Evolutionary conservation across 768 basidiomycete genomes (phyloP).

Genomic region (Lactarius tabidus): DNA sequence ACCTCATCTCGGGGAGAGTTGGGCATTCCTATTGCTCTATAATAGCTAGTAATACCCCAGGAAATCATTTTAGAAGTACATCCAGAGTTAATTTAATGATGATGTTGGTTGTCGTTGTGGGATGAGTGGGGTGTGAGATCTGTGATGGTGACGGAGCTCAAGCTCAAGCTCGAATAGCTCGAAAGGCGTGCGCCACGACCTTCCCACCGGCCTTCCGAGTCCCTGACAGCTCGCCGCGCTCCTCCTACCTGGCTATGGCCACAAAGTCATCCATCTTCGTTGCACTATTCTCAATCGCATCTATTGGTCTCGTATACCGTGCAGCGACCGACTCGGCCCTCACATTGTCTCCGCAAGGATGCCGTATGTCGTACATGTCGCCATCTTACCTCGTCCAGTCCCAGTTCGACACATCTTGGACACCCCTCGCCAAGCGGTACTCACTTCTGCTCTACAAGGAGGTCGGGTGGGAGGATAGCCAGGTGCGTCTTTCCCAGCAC

Average conservation of each 20-base stretch:
- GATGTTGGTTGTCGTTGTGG: no score
- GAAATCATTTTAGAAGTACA: no score
- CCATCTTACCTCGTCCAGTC: slow-evolving; percentile 80
- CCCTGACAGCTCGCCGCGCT: neutral
- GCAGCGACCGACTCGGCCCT: slow-evolving; percentile 16
- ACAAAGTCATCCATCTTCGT: slow-evolving; percentile 5
- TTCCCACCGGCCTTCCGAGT: no score
- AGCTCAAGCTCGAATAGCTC: no score
- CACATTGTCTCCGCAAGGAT: slow-evolving; percentile 81
- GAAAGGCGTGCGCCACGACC: no score
- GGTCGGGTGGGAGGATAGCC: slow-evolving; percentile 68
- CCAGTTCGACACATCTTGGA: slow-evolving; percentile 64
- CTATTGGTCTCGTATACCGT: slow-evolving; percentile 11
- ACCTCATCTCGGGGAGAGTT: neutral
- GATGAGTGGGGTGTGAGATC: no score
- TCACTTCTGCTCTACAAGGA: slow-evolving; percentile 91
- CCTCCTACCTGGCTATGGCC: slow-evolving; percentile 8
- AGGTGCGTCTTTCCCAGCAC: slow-evolving; percentile 40
- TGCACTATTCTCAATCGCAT: slow-evolving; percentile 8
- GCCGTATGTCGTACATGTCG: slow-evolving; percentile 95
- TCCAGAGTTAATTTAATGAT: no score
- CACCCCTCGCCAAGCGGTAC: slow-evolving; percentile 69
- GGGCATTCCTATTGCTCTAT: no score
- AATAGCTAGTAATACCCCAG: no score
- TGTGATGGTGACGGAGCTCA: no score